Evolutionary conservation across 78 protist species (phyloP).

Genomic region (Polysphondylium violaceum): DNA sequence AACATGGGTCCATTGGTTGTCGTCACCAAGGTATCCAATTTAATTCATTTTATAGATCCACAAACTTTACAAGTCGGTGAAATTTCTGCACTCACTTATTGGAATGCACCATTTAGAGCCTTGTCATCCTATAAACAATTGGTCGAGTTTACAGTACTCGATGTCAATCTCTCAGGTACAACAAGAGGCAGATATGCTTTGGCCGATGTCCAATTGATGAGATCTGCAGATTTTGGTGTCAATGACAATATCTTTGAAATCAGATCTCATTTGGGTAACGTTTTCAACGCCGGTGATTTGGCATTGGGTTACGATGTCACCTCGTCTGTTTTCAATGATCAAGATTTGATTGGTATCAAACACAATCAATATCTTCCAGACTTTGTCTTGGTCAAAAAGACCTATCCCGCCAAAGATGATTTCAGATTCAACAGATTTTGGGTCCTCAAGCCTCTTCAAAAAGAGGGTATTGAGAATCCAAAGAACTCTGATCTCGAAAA

Average conservation of each 20-base stretch:
- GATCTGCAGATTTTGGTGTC: conserved; percentile 84
- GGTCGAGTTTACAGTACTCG: conserved; percentile 90
- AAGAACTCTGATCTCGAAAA: conserved; percentile 47
- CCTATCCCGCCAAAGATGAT: conserved; percentile 77
- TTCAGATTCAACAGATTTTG: conserved; percentile 59
- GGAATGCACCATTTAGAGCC: conserved; percentile 89
- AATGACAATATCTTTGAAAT: conserved; percentile 74
- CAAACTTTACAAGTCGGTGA: conserved; percentile 88
- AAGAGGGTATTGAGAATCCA: conserved; percentile 27
- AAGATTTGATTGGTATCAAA: conserved; percentile 32
- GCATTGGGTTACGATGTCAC: conserved; percentile 89
- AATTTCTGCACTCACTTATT: conserved; percentile 73
- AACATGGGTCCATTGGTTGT: conserved; percentile 86
- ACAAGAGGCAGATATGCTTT: conserved; percentile 76
- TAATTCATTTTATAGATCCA: conserved; percentile 94
- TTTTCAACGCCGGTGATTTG: conserved; percentile 93
- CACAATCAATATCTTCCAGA: conserved; percentile 77
- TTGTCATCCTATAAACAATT: conserved; percentile 68
- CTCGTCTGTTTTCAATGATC: conserved; percentile 75
- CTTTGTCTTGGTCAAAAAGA: conserved; percentile 92
- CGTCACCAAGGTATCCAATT: conserved; percentile 74
- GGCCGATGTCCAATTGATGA: conserved; percentile 87
- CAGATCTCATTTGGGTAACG: conserved; percentile 92
- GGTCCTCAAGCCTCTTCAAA: conserved; percentile 11
- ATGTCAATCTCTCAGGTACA: conserved; percentile 83